Conservation (phyloP, 2,329 filamentous ascomycete species). For the Hymenoscyphus repandus region DNA sequence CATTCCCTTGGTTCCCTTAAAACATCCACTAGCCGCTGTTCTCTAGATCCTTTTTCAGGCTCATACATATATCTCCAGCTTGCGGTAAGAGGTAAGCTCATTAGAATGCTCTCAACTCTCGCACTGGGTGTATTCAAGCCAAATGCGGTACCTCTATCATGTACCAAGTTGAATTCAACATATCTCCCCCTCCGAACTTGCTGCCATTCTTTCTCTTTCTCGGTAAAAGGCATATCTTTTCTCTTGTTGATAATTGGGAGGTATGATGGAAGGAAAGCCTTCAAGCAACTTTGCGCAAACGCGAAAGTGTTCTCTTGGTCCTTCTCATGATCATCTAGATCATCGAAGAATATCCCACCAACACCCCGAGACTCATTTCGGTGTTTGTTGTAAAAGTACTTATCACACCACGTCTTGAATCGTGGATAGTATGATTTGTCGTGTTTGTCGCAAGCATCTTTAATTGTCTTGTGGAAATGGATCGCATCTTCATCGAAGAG, state of each 20-base stretch:
- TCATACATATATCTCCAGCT: conserved; percentile 96
- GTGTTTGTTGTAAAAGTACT: conserved; percentile 95
- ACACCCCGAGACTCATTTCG: conserved; percentile 80
- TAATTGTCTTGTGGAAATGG: conserved; percentile 92
- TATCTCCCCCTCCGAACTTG: conserved; percentile 91
- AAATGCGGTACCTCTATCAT: conserved; percentile 92
- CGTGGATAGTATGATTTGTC: conserved; percentile 86
- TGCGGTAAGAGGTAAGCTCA: conserved; percentile 91
- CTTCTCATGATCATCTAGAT: conserved; percentile 81
- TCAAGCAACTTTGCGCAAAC: conserved; percentile 79
- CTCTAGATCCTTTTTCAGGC: conserved; percentile 67
- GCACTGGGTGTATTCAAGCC: conserved; percentile 89
- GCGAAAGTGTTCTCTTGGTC: conserved; percentile 86
- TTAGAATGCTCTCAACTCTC: conserved; percentile 91
- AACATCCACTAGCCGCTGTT: conserved; percentile 75
- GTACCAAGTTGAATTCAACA: conserved; percentile 97
- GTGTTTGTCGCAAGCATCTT: conserved; percentile 88
- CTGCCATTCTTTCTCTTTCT: conserved; percentile 91
- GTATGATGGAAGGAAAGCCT: conserved; percentile 86
- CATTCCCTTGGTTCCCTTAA: conserved; percentile 61
- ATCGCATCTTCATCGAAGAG: conserved; percentile 96
- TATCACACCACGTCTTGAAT: conserved; percentile 98
- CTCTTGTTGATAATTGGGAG: conserved; percentile 80
- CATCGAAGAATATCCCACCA: conserved; percentile 98
- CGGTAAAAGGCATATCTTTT: conserved; percentile 87